These are phyloP conservation scores for Pseudotsuga menziesii DNA, from an alignment of 75 land plant species.

Conservation along the genomic window DNA sequence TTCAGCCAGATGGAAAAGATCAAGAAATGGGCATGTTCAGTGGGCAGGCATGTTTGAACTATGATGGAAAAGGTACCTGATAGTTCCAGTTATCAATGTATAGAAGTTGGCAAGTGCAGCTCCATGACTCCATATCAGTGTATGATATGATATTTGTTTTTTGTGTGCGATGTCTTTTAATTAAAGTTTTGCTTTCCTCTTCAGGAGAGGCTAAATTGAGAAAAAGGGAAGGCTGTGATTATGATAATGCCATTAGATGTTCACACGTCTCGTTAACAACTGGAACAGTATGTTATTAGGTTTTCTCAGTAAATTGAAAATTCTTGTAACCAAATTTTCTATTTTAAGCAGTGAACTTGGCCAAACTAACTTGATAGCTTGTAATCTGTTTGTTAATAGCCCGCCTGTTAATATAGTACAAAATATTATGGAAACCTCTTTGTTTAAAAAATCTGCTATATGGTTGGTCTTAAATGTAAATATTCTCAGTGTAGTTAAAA, in stretches of 20 bases:
- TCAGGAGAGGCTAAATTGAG: not conserved
- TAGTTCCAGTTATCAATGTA: not conserved
- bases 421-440: not conserved
- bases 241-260: not conserved
- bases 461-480: not conserved
- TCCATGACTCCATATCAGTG: no score
- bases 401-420: not conserved
- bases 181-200: not conserved
- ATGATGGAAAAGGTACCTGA: conserved; percentile 1
- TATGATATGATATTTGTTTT: not conserved
- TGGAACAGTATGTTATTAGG: not conserved
- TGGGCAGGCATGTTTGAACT: not conserved
- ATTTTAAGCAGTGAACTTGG: not conserved
- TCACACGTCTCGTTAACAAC: not conserved
- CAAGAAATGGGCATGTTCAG: not conserved
- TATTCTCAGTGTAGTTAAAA: not conserved
- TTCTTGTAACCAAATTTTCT: not conserved
- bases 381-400: not conserved
- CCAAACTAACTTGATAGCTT: not conserved
- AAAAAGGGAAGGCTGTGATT: not conserved
- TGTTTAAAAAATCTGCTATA: not conserved
- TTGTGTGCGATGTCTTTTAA: not conserved
- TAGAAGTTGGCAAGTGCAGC: not conserved
- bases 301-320: not conserved
- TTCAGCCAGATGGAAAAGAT: not conserved